These are phyloP conservation scores for Lathyrus oleraceus DNA, from an alignment of 306 rosid species.

Conservation along the genomic window DNA sequence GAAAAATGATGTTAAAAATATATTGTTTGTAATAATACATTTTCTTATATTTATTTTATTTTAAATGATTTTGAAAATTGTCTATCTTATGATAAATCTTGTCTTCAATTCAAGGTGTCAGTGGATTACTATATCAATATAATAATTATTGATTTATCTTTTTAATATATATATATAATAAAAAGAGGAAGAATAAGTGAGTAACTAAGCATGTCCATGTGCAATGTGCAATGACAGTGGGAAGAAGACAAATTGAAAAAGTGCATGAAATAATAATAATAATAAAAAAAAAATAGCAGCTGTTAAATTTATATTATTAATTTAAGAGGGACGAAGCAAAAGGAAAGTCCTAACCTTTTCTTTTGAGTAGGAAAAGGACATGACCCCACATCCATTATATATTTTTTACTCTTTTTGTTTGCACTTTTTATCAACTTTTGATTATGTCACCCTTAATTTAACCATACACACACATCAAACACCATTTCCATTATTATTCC, in stretches of 20 bases:
- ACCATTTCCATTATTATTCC: slow-evolving; percentile 48
- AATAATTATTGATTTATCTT: too few species aligned
- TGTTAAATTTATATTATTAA: background rate
- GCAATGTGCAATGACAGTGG: background rate
- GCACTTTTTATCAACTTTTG: slow-evolving; percentile 63
- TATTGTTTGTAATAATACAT: too few species aligned
- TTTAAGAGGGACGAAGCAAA: background rate
- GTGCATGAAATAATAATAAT: background rate
- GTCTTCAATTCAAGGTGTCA: too few species aligned
- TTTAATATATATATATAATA: too few species aligned
- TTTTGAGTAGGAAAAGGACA: slow-evolving; percentile 13
- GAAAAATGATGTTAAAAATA: too few species aligned
- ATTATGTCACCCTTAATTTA: background rate
- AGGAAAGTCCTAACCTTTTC: slow-evolving; percentile 18
- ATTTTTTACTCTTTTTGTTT: slow-evolving; percentile 17
- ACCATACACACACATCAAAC: slow-evolving; percentile 31
- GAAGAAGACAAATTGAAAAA: background rate
- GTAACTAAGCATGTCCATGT: too few species aligned
- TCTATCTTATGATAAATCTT: too few species aligned
- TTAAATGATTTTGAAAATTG: too few species aligned
- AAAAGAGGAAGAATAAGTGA: background rate
- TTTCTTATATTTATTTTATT: too few species aligned
- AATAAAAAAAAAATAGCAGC: background rate
- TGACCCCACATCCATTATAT: slow-evolving; percentile 18
- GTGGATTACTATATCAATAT: too few species aligned